Evolutionary conservation across 139 green algal species (phyloP), one percentile per base, ranked within the genome.

Genomic region (Chlorella sp.): DNA sequence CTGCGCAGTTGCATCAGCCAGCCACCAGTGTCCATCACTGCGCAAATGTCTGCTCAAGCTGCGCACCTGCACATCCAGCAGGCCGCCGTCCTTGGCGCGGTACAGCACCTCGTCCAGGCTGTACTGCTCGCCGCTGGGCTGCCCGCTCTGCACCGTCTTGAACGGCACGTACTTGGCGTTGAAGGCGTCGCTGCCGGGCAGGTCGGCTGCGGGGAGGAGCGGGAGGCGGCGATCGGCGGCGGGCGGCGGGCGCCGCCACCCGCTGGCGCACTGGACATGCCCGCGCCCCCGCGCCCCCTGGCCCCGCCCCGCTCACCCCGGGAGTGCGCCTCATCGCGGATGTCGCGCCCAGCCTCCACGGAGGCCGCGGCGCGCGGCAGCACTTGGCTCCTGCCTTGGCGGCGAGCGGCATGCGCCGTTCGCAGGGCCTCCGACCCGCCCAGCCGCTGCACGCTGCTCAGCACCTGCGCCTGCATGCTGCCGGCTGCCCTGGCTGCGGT

Each of bases 101-200:
- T 99, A 99, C 34, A 98, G 91, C 18, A 99, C 95, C 60, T 98
- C 92, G 85, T 99, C 97, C 39, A 99, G 85, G 3, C 91, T 95
- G 90, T 99, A 99, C 62, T 91, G 80, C 89, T 99, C 97, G 0
- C 83, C 26, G 26, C n/a, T 68, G 56, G 51, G 85, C 0, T 72
- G 41, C 78, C 67, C 3, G 65, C 55, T 60, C 78, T 91, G 82
- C 38, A 97, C 92, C 71, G 93, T 74, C 30, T 89, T 86, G 89
- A 99, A 98, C 13, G 97, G 97, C 32, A 98, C 94, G 82, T 98
- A 99, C 18, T 95, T 92, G 32, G 97, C 96, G 80, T 91, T 95
- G 92, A 99, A 98, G 9, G 83, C 56, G 25, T 84, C 68, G 44
- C 60, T 16, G 76, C 76, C 76, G 7, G 76, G 76, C 26, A 57